A percentile compares a stretch with the other conserved stretches of the same genome.
phyloP scores from a whole-genome alignment of 352 stramenopile species.

The Aphanomyces invadans region DNA sequence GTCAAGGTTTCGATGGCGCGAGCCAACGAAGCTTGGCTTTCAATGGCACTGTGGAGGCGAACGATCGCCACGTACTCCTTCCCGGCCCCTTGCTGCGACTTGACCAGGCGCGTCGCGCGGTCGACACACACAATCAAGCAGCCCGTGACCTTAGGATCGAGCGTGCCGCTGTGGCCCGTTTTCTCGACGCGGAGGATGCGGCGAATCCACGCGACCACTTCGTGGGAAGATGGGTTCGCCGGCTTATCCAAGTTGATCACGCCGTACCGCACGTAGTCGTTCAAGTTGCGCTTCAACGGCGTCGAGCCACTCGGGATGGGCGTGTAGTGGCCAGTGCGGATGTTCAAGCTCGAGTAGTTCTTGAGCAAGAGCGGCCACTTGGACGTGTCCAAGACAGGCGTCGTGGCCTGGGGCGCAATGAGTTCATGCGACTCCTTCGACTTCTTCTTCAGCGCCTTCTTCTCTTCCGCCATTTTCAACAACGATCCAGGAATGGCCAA shows the following conservation, averaged over 20 bases:
- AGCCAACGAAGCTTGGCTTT: constrained; percentile 87
- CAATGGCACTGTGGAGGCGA: constrained; percentile 94
- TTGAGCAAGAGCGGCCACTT: constrained; percentile 99
- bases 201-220: constrained; percentile 99
- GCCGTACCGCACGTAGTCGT: constrained; percentile 97
- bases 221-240: constrained; percentile 98
- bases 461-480: constrained; percentile 30
- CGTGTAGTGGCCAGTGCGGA: constrained; percentile 98
- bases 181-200: constrained; percentile 99
- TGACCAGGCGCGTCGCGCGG: constrained; percentile 91
- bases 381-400: constrained; percentile 92
- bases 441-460: constrained; percentile 87
- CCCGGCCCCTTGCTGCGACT: constrained; percentile 91
- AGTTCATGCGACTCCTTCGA: constrained; percentile 70
- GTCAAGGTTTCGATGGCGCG: constrained; percentile 98
- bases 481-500: constrained; percentile 17
- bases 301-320: constrained; percentile 95
- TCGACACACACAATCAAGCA: constrained; percentile 99
- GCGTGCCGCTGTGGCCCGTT: constrained; percentile 98
- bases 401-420: constrained; percentile 66
- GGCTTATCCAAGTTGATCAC: constrained; percentile 99
- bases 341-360: constrained; percentile 99
- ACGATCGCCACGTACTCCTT: constrained; percentile 99
- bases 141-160: constrained; percentile 99
- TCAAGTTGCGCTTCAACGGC: constrained; percentile 95